Percentiles rank a stretch among this genome's conserved stretches.
Evolutionary conservation across 1,284 basidiomycete genomes (phyloP).

Genomic region (Ganoderma meredithae): DNA sequence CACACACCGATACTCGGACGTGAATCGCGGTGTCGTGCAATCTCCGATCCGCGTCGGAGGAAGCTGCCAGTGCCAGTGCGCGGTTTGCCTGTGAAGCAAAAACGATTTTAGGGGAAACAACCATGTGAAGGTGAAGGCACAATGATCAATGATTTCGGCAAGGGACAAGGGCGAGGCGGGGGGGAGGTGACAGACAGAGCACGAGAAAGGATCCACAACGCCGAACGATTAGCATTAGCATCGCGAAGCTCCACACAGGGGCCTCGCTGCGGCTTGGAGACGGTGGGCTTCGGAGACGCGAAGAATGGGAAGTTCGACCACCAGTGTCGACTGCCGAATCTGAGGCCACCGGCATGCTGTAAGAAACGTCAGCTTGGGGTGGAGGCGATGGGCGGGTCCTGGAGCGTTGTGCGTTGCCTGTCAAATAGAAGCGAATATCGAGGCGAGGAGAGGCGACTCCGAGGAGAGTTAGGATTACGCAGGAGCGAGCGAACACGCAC

Average conservation of each 20-base stretch:
- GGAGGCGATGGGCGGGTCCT: background rate
- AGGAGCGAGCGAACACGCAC: background rate
- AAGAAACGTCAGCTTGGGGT: background rate
- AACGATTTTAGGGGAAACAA: background rate
- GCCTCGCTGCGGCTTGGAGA: background rate
- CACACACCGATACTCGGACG: background rate
- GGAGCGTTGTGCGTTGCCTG: background rate
- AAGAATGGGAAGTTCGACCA: background rate
- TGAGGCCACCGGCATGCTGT: constrained; percentile 18
- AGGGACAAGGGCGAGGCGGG: too few species aligned
- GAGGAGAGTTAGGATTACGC: background rate
- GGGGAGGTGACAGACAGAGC: background rate
- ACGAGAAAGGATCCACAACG: background rate
- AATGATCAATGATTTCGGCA: too few species aligned
- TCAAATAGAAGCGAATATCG: background rate
- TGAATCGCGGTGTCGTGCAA: too few species aligned
- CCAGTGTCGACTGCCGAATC: background rate
- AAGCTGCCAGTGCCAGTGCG: background rate
- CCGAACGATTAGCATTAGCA: background rate
- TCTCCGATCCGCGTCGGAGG: constrained; percentile 24
- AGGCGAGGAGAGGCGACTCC: background rate
- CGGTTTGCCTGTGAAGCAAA: constrained; percentile 2
- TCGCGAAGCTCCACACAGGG: background rate
- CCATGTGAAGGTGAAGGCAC: background rate
- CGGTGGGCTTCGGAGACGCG: too few species aligned